Conservation (phyloP, 768 basidiomycete genomes). For the Termitomyces sp. region DNA sequence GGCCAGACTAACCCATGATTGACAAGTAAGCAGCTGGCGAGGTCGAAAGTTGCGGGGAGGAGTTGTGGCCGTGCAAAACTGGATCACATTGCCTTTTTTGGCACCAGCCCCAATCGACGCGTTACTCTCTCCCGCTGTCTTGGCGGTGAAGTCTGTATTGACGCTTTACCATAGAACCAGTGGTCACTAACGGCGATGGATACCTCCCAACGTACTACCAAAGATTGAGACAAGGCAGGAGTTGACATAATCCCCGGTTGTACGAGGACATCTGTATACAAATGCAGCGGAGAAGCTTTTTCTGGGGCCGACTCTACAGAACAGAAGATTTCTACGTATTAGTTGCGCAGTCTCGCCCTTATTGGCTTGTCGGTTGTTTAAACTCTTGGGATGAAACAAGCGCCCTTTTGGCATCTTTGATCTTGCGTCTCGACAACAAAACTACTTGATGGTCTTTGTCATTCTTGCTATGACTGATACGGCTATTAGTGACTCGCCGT, state of each 20-base stretch:
- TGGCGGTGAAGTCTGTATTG: too few species aligned
- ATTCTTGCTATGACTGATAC: neutral
- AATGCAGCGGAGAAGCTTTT: neutral
- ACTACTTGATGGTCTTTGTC: neutral
- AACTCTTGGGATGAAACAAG: neutral
- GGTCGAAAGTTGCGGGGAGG: slow-evolving; percentile 9
- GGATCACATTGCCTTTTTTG: slow-evolving; percentile 13
- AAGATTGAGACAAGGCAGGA: neutral
- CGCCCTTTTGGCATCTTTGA: neutral
- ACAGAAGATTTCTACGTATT: neutral
- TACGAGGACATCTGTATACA: neutral
- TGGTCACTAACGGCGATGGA: too few species aligned
- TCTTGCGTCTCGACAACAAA: neutral
- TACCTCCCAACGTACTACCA: neutral
- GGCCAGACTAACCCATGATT: slow-evolving; percentile 14
- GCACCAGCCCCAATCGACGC: neutral
- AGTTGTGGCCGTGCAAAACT: slow-evolving; percentile 3
- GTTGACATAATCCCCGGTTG: neutral
- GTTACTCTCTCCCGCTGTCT: too few species aligned
- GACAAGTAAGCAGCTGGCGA: neutral
- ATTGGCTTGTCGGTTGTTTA: neutral
- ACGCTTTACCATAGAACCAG: too few species aligned
- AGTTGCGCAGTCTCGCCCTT: neutral
- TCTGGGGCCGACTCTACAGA: neutral
- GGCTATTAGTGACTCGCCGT: neutral